These are phyloP conservation scores for Ogataea nakhonphanomensis DNA, from an alignment of 805 yeast species.

Conservation along the genomic window DNA sequence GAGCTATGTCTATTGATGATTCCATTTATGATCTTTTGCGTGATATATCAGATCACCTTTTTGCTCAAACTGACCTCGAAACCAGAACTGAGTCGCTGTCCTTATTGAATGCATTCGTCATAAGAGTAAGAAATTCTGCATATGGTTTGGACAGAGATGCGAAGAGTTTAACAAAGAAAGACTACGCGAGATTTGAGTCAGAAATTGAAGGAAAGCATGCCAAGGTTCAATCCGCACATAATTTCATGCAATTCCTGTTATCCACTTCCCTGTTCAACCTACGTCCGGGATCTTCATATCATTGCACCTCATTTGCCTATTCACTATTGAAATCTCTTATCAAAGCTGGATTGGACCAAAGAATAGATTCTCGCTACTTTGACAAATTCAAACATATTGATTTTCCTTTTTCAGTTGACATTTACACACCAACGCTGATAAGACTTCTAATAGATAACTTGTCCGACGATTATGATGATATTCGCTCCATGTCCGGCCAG, in stretches of 20 bases:
- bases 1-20: constrained; percentile 52
- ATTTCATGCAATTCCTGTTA: constrained; percentile 38
- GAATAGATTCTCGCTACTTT: constrained; percentile 36
- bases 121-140: constrained; percentile 66
- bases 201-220: constrained; percentile 34
- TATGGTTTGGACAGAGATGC: constrained; percentile 55
- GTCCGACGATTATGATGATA: constrained; percentile 72
- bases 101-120: constrained; percentile 55
- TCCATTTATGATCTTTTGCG: constrained; percentile 43
- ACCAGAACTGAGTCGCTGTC: constrained; percentile 64
- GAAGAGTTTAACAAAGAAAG: constrained; percentile 36
- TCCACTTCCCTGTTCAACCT: constrained; percentile 23
- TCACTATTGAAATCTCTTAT: constrained; percentile 44
- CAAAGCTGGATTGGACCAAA: constrained; percentile 53
- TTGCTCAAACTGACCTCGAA: constrained; percentile 66
- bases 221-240: constrained; percentile 32
- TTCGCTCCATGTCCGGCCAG: constrained; percentile 50
- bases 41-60: constrained; percentile 44
- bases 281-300: constrained; percentile 57
- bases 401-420: constrained; percentile 45
- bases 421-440: constrained; percentile 39
- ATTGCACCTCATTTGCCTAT: constrained; percentile 47
- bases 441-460: constrained; percentile 58
- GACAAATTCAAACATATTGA: constrained; percentile 41
- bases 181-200: constrained; percentile 32